Evolutionary conservation across 345 rosid genomes (phyloP).

Genomic region (Salix viminalis): DNA sequence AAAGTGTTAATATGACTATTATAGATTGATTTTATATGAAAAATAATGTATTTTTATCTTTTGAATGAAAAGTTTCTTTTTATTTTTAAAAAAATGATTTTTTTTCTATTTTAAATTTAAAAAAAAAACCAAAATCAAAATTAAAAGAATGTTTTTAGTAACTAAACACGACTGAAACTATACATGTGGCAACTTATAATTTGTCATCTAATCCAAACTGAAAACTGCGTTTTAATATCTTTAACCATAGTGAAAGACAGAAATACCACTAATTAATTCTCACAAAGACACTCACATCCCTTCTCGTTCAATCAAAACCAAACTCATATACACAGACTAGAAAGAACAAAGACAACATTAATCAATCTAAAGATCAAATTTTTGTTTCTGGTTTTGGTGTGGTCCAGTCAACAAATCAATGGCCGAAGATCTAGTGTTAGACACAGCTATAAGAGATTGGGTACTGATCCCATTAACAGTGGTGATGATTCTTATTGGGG

Average conservation of each 20-base stretch:
- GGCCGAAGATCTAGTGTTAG: conserved; percentile 96
- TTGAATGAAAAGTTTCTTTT: too few species aligned
- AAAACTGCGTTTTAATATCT: neutral
- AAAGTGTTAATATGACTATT: too few species aligned
- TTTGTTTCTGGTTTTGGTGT: neutral
- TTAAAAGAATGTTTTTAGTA: too few species aligned
- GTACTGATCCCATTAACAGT: conserved; percentile 85
- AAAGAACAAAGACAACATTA: neutral
- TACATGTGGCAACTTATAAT: too few species aligned
- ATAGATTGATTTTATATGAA: too few species aligned
- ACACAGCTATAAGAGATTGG: conserved; percentile 96
- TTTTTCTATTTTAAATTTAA: too few species aligned
- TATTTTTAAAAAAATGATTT: too few species aligned
- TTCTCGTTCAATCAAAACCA: neutral
- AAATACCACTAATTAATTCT: neutral
- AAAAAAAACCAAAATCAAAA: too few species aligned
- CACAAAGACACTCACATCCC: neutral
- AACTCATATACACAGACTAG: neutral
- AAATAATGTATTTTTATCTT: too few species aligned
- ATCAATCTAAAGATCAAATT: neutral
- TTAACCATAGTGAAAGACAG: neutral
- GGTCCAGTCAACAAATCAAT: conserved; percentile 24
- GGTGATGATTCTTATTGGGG: conserved; percentile 89
- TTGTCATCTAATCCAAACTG: neutral
- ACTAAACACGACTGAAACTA: too few species aligned